phyloP scores from a whole-genome alignment of 192 early-diverging fungal genomes.

The Rhizophagus clarus region DNA sequence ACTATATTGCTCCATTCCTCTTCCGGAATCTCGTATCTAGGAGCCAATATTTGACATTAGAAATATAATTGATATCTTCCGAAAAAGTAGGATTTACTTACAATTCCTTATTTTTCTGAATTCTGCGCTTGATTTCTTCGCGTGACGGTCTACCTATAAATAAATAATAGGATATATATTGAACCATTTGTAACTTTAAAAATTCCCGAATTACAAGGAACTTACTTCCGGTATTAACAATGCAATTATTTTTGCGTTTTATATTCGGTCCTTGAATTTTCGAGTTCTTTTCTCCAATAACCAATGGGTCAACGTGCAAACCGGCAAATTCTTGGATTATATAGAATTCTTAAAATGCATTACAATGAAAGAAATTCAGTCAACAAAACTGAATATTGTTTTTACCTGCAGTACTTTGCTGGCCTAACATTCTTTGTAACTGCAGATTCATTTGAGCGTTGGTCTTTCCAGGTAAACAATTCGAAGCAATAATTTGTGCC shows the following conservation, averaged over 20 bases:
- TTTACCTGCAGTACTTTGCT: slow-evolving; percentile 90
- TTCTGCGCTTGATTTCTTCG: slow-evolving; percentile 71
- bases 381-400: not conserved
- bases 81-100: slow-evolving; percentile 42
- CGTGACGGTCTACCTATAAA: slow-evolving; percentile 62
- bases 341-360: not conserved
- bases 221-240: slow-evolving; percentile 84
- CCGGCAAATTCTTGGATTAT: slow-evolving; percentile 77
- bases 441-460: slow-evolving; percentile 98
- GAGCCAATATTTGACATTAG: not conserved
- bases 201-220: not conserved
- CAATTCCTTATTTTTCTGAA: slow-evolving; percentile 74
- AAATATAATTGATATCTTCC: not conserved
- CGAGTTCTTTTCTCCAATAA: slow-evolving; percentile 87
- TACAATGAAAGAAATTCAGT: not conserved
- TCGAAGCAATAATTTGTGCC: slow-evolving; percentile 91
- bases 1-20: slow-evolving; percentile 72
- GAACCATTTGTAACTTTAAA: not conserved
- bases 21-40: slow-evolving; percentile 69
- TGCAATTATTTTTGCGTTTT: slow-evolving; percentile 91
- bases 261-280: slow-evolving; percentile 80
- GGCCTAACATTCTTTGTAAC: slow-evolving; percentile 90
- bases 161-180: not conserved
- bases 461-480: slow-evolving; percentile 92
- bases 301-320: slow-evolving; percentile 86